Base-by-base conservation (phyloP, 2,329 filamentous ascomycete genomes). In the Claviceps sp. region DNA sequence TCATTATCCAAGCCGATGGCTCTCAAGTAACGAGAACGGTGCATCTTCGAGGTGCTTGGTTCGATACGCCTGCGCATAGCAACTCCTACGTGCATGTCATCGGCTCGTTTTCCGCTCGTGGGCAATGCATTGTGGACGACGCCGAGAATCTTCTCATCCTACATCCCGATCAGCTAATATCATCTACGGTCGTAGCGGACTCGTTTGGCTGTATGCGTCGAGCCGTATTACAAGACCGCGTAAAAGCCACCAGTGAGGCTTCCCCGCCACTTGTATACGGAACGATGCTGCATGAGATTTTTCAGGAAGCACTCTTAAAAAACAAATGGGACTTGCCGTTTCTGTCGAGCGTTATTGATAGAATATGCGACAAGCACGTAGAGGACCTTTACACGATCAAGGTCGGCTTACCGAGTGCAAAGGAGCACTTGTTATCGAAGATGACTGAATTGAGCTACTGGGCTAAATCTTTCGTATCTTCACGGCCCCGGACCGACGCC, bases 111-210 rank as follows among this genome's bases (percentile, higher is more conserved):
- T 77, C 84, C 53, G 58, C 68, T 1, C 75, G 71, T 16, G 87
- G 87, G 1, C 81, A 84, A 63, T 95, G 90, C 63, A 70, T 94
- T 47, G 77, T 97, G 56, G 86, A 95, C 63, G 89, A 97, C 64
- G 74, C 78, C 2, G 76, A 84, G 48, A 89, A 90, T 60, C 85
- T 97, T 66, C 72, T 98, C 49, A 89, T 98, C 53, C 71, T 98
- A 14, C 90, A 98, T 62, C 93, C 93, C 0, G 93, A 98, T 62
- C 90, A 97, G 68, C 78, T 98, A 37, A 85, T 98, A 50, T 97
- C 93, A 2, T 86, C 93, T 2, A 97, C 93, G 0, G 89, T 94
- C 5, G 86, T 98, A 44, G 90, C 89, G n/a, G 93, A 98, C 67
- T 95, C 93, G 0, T 95, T 97, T 64, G 84, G 83, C 24, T 98